A percentile compares a stretch with the other conserved stretches of the same genome.
These are phyloP conservation scores for Stachybotrys echinatus DNA, from an alignment of 2,329 filamentous ascomycete genomes.

Conservation along the genomic window DNA sequence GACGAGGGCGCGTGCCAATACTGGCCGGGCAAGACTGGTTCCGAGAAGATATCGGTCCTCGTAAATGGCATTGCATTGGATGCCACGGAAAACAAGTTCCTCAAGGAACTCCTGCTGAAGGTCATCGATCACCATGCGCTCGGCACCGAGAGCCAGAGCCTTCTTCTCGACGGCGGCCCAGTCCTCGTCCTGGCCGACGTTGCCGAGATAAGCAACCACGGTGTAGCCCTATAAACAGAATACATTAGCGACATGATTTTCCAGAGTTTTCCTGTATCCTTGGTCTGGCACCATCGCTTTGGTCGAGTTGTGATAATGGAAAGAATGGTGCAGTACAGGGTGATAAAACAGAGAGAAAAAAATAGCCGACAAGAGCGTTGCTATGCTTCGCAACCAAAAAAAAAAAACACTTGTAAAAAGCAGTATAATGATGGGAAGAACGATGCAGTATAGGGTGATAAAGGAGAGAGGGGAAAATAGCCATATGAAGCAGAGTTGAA, in stretches of 20 bases:
- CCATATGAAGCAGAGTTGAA: too few species aligned
- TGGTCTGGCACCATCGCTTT: not conserved
- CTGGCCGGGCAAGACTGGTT: conserved; percentile 57
- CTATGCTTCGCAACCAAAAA: too few species aligned
- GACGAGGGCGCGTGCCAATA: conserved; percentile 53
- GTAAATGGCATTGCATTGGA: conserved; percentile 57
- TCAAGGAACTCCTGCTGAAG: conserved; percentile 69
- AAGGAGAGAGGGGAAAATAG: too few species aligned
- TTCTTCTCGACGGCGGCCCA: conserved; percentile 65
- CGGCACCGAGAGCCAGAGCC: conserved; percentile 38
- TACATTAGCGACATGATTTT: conserved; percentile 1
- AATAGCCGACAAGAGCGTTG: too few species aligned
- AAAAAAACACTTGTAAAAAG: too few species aligned
- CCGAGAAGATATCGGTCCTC: conserved; percentile 48
- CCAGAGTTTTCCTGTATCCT: not conserved
- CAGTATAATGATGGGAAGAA: too few species aligned
- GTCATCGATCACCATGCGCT: conserved; percentile 49
- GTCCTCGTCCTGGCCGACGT: conserved; percentile 69
- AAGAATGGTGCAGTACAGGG: too few species aligned
- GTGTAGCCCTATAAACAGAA: conserved; percentile 10
- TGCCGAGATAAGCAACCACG: conserved; percentile 42
- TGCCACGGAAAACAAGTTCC: conserved; percentile 69
- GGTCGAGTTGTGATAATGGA: not conserved
- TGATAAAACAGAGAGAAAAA: too few species aligned
- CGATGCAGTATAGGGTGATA: too few species aligned